Base-by-base conservation (phyloP, 2,329 filamentous ascomycete genomes). In the Ophiocordyceps camponoti-rufipedis region DNA sequence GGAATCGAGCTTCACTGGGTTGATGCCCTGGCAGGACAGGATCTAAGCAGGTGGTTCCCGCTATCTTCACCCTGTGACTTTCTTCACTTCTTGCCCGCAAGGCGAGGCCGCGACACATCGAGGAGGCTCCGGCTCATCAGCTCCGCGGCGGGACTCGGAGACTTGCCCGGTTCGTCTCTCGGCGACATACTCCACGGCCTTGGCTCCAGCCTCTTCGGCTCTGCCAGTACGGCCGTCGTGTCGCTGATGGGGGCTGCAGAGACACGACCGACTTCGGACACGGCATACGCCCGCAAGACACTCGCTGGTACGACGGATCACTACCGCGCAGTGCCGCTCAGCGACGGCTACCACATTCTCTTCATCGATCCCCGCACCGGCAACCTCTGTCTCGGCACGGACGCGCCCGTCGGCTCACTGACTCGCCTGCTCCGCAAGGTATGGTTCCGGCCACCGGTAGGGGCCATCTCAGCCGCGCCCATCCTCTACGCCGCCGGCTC, bases 1-100 rank as follows among this genome's bases (percentile, higher is more conserved):
- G 74, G 77, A 1, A 73, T 82, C 45, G 78, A 82, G 53, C 61
- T 82, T 38, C 75, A 80, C 54, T 82, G 74, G 55, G 59, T 68
- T 44, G 65, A 70, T 56, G 64, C 61, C 47, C 51, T 66, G 44
- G 67, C 65, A 4, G 59, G 63, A 12, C 65, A 70, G 48, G 67
- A 71, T 48, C 53, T 74, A 38, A 70, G 66, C 50, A 62, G 71
- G 44, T 75, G 67, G 70, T 75, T 77, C 51, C 70, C 72, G 1
- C 62, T 75, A 10, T 67, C 66, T 9, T 66, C 68, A 10, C 68
- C 72, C 3, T 72, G 69, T 33, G 72, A 75, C 49, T 70, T 68
- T 46, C 56, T 76, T 14, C 78, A 75, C 56, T 82, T 82, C 51
- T 60, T 82, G 2, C 71, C 75, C 6, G 69, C 68, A 29, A 66